These are phyloP conservation scores for Neurospora tetraspora DNA, from an alignment of 495 filamentous ascomycete genomes.

Conservation along the genomic window DNA sequence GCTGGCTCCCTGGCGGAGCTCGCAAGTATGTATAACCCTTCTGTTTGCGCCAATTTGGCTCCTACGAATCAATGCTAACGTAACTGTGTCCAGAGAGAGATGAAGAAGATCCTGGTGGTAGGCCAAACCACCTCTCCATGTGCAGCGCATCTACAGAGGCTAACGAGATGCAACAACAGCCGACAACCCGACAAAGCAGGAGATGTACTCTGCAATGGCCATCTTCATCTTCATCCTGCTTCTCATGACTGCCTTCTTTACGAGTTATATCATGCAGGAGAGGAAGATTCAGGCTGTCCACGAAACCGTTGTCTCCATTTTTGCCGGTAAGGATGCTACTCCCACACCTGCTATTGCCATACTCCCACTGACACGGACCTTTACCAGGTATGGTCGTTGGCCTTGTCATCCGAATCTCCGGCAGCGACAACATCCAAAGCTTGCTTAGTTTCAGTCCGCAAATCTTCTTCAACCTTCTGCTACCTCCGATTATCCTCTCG, in stretches of 20 bases:
- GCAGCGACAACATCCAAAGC: slow-evolving; percentile 70
- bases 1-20: slow-evolving; percentile 31
- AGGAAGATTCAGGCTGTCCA: slow-evolving; percentile 94
- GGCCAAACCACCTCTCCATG: slow-evolving; percentile 1
- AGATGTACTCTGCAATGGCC: slow-evolving; percentile 91
- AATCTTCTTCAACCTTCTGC: slow-evolving; percentile 96
- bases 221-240: slow-evolving; percentile 92
- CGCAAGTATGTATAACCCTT: slow-evolving; percentile 23
- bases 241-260: slow-evolving; percentile 88
- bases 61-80: slow-evolving; percentile 11
- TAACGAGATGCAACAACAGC: slow-evolving; percentile 24
- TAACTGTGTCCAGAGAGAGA: slow-evolving; percentile 32
- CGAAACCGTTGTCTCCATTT: slow-evolving; percentile 96
- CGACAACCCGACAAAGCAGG: slow-evolving; percentile 52
- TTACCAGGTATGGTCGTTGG: slow-evolving; percentile 85
- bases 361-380: slow-evolving; percentile 4
- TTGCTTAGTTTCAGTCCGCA: slow-evolving; percentile 95
- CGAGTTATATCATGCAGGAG: slow-evolving; percentile 90
- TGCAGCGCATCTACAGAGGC: not conserved
- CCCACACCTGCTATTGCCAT: not conserved
- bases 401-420: slow-evolving; percentile 71
- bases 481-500: slow-evolving; percentile 93
- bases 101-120: slow-evolving; percentile 43
- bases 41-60: not conserved
- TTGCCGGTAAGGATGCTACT: slow-evolving; percentile 59